Evolutionary conservation across 805 yeast genomes (phyloP).

Genomic region (Candida incommunis): DNA sequence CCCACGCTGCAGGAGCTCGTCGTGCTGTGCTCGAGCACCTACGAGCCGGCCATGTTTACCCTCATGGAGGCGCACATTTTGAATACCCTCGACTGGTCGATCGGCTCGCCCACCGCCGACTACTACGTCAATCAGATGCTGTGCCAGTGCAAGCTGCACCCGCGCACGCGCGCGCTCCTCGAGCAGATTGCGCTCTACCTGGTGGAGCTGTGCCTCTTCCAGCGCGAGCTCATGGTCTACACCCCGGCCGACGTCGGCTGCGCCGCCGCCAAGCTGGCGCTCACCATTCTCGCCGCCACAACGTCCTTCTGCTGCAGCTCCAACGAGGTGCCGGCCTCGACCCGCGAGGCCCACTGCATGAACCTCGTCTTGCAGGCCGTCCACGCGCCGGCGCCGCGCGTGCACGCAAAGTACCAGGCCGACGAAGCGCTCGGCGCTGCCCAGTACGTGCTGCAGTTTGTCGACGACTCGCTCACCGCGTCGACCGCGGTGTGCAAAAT

Average conservation of each 20-base stretch:
- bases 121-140: slow-evolving; percentile 25
- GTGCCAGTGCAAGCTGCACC: slow-evolving; percentile 4
- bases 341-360: slow-evolving; percentile 7
- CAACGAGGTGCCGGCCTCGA: neutral
- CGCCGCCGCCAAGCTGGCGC: slow-evolving; percentile 23
- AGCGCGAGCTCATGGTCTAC: slow-evolving; percentile 17
- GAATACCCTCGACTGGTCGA: slow-evolving; percentile 57
- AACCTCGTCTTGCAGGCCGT: slow-evolving; percentile 8
- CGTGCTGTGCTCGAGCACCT: slow-evolving; percentile 53
- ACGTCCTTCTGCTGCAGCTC: slow-evolving; percentile 1
- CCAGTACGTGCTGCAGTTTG: slow-evolving; percentile 4
- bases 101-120: slow-evolving; percentile 47
- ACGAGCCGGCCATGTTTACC: slow-evolving; percentile 43
- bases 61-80: slow-evolving; percentile 72
- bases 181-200: slow-evolving; percentile 20
- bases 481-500: slow-evolving; percentile 2
- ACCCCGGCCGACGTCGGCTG: slow-evolving; percentile 21
- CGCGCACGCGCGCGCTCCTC: slow-evolving; percentile 5
- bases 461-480: slow-evolving; percentile 4
- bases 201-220: slow-evolving; percentile 23
- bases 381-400: slow-evolving; percentile 6
- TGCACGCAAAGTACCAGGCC: slow-evolving; percentile 10
- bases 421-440: neutral
- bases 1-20: slow-evolving; percentile 64
- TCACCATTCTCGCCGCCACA: slow-evolving; percentile 11